These are phyloP conservation scores for Crithidia bombi DNA, from an alignment of 208 protist genomes.

Conservation along the genomic window DNA sequence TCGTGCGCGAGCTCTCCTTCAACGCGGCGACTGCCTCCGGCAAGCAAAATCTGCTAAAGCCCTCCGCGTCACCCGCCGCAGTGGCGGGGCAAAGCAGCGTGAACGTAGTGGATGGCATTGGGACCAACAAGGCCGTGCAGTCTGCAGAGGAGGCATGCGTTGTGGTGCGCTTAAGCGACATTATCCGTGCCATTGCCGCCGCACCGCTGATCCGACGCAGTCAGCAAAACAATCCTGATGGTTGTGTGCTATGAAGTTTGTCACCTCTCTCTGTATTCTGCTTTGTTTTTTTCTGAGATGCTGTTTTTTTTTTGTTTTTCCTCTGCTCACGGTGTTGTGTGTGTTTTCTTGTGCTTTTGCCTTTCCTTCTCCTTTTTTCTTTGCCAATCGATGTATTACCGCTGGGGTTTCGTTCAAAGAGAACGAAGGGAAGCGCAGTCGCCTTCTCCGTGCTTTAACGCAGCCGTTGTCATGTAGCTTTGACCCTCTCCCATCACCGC, in stretches of 20 bases:
- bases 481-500: too few relatives aligned
- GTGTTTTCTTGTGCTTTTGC: background rate
- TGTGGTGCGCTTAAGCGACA: slow-evolving; percentile 59
- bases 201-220: slow-evolving; percentile 72
- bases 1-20: slow-evolving; percentile 72
- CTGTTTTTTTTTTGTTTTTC: slow-evolving; percentile 17
- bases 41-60: background rate
- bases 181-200: slow-evolving; percentile 50
- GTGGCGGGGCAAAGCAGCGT: background rate
- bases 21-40: slow-evolving; percentile 36
- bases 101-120: background rate
- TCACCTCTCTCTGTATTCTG: background rate
- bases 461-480: too few relatives aligned
- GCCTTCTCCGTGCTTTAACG: too few relatives aligned
- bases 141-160: slow-evolving; percentile 22
- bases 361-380: background rate
- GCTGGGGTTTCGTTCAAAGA: too few relatives aligned
- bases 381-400: background rate
- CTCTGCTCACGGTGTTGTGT: background rate
- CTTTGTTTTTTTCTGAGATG: background rate
- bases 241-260: slow-evolving; percentile 37
- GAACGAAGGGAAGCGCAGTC: too few relatives aligned
- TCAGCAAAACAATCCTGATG: slow-evolving; percentile 23
- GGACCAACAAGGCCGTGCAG: background rate
- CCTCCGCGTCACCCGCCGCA: background rate